Evolutionary conservation across 768 basidiomycete genomes (phyloP).

Genomic region (Gymnopilus dilepis): DNA sequence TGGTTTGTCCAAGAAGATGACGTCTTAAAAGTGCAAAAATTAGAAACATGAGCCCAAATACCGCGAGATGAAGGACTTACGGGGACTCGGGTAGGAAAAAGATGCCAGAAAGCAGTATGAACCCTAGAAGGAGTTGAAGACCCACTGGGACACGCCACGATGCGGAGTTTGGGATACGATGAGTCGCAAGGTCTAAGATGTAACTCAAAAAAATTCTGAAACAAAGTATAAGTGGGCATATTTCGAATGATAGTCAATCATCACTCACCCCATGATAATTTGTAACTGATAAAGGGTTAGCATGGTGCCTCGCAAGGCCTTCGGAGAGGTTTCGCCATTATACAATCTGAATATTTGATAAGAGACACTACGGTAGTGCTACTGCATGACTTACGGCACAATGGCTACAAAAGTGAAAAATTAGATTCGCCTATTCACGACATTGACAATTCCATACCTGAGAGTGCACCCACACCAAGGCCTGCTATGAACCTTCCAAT

Average conservation of each 20-base stretch:
- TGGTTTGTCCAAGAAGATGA: slow-evolving; percentile 66
- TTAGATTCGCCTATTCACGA: slow-evolving; percentile 2
- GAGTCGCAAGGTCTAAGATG: slow-evolving; percentile 70
- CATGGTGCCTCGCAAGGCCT: slow-evolving; percentile 70
- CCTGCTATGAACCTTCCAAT: slow-evolving; percentile 80
- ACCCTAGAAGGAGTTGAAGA: slow-evolving; percentile 72
- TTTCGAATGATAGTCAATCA: neutral
- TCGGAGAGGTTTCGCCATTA: slow-evolving; percentile 81
- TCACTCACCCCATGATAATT: slow-evolving; percentile 68
- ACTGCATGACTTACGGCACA: slow-evolving; percentile 45
- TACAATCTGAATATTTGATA: slow-evolving; percentile 54
- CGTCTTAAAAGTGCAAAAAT: slow-evolving; percentile 46
- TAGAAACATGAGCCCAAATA: neutral
- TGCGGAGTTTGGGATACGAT: slow-evolving; percentile 56
- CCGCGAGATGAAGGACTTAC: slow-evolving; percentile 42
- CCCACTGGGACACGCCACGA: slow-evolving; percentile 82
- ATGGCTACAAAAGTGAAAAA: slow-evolving; percentile 39
- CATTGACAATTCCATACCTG: slow-evolving; percentile 45
- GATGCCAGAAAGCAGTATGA: slow-evolving; percentile 68
- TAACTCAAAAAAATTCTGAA: slow-evolving; percentile 77
- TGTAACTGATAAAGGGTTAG: slow-evolving; percentile 80
- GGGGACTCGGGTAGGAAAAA: slow-evolving; percentile 83
- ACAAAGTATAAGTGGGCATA: neutral
- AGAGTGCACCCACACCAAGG: slow-evolving; percentile 77
- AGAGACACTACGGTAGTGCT: neutral